Base-by-base conservation (phyloP, 2,329 filamentous ascomycete genomes). In the Fusarium secorum region DNA sequence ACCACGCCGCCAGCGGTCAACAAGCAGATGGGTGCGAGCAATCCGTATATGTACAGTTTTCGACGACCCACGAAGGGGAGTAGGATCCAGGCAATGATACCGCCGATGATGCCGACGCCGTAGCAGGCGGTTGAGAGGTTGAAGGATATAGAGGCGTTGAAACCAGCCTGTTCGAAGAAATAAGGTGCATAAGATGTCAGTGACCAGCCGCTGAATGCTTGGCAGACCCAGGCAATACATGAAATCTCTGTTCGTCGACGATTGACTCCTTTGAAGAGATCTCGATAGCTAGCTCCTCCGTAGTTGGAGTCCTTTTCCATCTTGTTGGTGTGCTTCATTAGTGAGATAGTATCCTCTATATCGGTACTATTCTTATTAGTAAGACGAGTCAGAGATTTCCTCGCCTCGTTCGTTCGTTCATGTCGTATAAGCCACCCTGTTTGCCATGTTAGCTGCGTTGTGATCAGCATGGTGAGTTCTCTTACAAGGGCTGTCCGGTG, bases 91-190 rank as follows among this genome's bases (percentile, higher is more conserved):
- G 82, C 83, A 44, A 83, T 61, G 30, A 83, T 72, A 22, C 80
- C 79, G 18, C 84, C 80, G 20, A 81, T 30, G 41, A 84, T 82
- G 15, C 80, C 83, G 39, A 84, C 78, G 15, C 77, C 79, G 11
- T 79, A 82, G 36, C 80, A 81, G 4, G 78, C 79, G 15, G 84
- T 76, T 10, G 79, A 78, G 52, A 85, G 78, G 49, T 77, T 79
- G 65, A 82, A 84, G 0, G 81, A 80, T 14, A 79, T 74, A 2
- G 74, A 68, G 30, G 79, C 73, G 33, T 75, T 66, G 41, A 84
- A 78, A 41, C 84, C 83, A 7, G 82, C 78, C 59, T 83, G 81
- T 36, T 80, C 75, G 73, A 83, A 83, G 72, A 85, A 85, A 73
- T 83, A 85, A 6, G 81, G 64, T 3, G 71, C 71, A 32, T 75